These are phyloP conservation scores for Ophiobolus disseminans DNA, from an alignment of 2,329 filamentous ascomycete species.

Conservation along the genomic window DNA sequence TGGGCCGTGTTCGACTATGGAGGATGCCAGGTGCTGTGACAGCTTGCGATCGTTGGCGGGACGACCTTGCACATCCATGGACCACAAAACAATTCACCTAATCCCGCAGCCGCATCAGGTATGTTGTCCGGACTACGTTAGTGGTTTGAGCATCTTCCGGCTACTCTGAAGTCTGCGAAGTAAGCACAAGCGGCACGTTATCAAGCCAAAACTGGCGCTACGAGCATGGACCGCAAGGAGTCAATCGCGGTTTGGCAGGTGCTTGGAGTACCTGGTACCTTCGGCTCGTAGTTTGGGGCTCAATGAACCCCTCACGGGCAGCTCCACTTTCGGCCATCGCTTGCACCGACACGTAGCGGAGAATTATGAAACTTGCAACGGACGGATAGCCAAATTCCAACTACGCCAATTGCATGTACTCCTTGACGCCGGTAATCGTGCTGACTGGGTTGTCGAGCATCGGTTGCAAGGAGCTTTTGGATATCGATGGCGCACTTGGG, in stretches of 20 bases:
- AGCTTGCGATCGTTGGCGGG: background rate
- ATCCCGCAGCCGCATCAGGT: constrained; percentile 13
- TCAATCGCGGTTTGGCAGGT: constrained; percentile 40
- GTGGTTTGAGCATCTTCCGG: constrained; percentile 3
- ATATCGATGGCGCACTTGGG: constrained; percentile 7
- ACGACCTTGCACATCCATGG: background rate
- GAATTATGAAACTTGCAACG: constrained; percentile 20
- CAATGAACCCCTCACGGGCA: constrained; percentile 24
- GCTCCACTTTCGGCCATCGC: constrained; percentile 32
- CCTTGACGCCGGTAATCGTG: constrained; percentile 12
- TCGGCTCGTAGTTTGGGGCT: constrained; percentile 24
- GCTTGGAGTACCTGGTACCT: constrained; percentile 17
- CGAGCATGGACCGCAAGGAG: constrained; percentile 19
- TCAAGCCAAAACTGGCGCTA: constrained; percentile 22
- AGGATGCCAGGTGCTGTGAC: background rate
- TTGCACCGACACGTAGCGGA: constrained; percentile 24
- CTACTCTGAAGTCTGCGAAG: background rate
- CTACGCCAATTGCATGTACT: constrained; percentile 17
- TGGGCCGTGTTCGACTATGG: constrained; percentile 8
- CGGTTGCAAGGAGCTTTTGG: constrained; percentile 10
- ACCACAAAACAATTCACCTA: background rate
- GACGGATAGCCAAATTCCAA: background rate
- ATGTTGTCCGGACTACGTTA: constrained; percentile 10
- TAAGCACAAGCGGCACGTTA: constrained; percentile 25
- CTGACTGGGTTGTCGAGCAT: constrained; percentile 1